These are phyloP conservation scores for Solanum hybrid DNA, from an alignment of 305 asterid species.

Conservation along the genomic window DNA sequence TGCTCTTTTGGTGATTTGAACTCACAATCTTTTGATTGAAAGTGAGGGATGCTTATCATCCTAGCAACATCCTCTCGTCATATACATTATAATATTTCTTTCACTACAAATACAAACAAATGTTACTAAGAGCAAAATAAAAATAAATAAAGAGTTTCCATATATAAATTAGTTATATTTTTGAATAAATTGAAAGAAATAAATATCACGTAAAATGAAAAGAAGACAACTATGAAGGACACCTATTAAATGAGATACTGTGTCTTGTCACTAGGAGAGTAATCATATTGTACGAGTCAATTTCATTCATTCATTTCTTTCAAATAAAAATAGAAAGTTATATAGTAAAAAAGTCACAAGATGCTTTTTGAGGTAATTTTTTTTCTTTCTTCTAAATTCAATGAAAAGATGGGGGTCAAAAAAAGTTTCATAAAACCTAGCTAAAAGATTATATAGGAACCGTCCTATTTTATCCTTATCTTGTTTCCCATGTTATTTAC, in stretches of 20 bases:
- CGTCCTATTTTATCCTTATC: slow-evolving; percentile 7
- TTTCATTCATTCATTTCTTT: neutral
- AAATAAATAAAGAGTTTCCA: neutral
- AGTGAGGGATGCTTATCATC: too few relatives aligned
- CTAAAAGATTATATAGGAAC: neutral
- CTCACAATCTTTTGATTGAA: too few relatives aligned
- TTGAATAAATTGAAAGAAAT: neutral
- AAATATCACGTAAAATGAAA: neutral
- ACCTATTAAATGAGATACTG: neutral
- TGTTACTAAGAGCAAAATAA: neutral
- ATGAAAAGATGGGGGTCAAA: slow-evolving; percentile 2
- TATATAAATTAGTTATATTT: neutral
- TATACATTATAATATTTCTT: neutral
- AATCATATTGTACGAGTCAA: neutral
- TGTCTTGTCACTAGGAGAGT: neutral
- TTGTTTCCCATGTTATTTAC: slow-evolving; percentile 31
- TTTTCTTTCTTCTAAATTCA: neutral
- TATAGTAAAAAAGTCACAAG: neutral
- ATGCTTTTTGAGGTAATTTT: neutral
- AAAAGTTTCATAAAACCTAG: neutral
- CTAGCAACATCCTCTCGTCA: neutral
- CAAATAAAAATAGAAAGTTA: neutral
- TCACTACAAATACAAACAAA: neutral
- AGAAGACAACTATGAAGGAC: too few relatives aligned
- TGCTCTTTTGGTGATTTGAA: neutral